These are phyloP conservation scores for Thelonectria olida DNA, from an alignment of 2,329 filamentous ascomycete species.

Conservation along the genomic window DNA sequence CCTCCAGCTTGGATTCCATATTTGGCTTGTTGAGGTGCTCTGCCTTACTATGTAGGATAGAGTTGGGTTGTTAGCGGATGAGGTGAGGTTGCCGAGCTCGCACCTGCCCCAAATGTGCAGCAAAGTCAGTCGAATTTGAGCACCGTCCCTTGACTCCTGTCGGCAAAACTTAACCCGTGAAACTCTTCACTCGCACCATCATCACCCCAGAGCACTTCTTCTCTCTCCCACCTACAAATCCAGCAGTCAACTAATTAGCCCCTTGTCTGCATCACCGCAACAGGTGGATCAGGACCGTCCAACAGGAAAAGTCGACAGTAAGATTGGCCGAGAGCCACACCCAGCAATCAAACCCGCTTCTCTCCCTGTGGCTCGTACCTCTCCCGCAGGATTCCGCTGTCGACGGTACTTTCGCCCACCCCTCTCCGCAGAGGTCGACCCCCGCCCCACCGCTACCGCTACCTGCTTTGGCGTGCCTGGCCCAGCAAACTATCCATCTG, in stretches of 20 bases:
- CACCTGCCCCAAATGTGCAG: constrained; percentile 10
- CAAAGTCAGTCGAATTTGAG: not conserved
- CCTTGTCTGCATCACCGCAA: not conserved
- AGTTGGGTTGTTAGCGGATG: not conserved
- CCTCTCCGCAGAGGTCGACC: constrained; percentile 14
- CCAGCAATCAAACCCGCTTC: constrained; percentile 9
- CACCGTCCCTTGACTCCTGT: not conserved
- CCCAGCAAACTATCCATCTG: constrained; percentile 32
- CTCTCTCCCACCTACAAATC: not conserved
- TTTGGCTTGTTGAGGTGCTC: no score
- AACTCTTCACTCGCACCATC: constrained; percentile 18
- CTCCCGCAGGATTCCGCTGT: constrained; percentile 7
- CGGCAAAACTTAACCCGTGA: not conserved
- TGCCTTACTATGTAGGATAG: not conserved
- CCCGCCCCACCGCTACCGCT: constrained; percentile 25
- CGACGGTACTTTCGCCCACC: constrained; percentile 10
- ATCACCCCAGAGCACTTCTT: constrained; percentile 2
- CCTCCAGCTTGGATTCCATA: no score
- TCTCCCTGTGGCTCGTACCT: constrained; percentile 6
- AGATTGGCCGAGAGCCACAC: constrained; percentile 21
- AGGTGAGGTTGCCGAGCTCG: constrained; percentile 1
- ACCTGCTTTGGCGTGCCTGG: constrained; percentile 29
- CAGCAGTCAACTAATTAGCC: not conserved
- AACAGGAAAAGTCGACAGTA: constrained; percentile 13
- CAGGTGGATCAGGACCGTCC: constrained; percentile 16